Evolutionary conservation across 2,329 filamentous ascomycete species (phyloP).

Genomic region (Fusarium pseudocircinatum): DNA sequence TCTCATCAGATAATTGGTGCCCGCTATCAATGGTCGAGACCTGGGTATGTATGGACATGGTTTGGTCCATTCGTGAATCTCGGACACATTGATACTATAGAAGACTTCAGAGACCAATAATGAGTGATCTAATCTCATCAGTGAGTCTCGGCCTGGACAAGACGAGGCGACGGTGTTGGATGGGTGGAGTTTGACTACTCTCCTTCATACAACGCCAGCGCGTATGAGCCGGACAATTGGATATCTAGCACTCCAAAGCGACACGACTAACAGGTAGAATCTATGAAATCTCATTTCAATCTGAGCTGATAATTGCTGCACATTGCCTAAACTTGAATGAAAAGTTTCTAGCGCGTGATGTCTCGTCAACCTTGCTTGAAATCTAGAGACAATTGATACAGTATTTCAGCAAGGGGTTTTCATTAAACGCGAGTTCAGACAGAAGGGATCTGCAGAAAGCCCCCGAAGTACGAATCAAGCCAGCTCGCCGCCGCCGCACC

Average conservation of each 20-base stretch:
- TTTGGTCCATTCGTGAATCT: background rate
- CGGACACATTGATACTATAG: background rate
- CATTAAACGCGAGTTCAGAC: background rate
- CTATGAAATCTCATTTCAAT: background rate
- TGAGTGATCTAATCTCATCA: background rate
- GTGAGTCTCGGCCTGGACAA: background rate
- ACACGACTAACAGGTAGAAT: too few relatives aligned
- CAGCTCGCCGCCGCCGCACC: conserved; percentile 62
- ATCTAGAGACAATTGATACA: too few relatives aligned
- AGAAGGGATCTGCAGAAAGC: conserved; percentile 61
- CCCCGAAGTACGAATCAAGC: conserved; percentile 63
- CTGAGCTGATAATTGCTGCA: too few relatives aligned
- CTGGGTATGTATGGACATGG: background rate
- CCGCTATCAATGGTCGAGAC: background rate
- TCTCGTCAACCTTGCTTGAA: background rate
- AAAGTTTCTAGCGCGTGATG: accelerated
- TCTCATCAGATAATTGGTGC: background rate
- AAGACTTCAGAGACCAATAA: background rate
- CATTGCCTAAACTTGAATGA: too few relatives aligned
- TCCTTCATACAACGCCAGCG: background rate
- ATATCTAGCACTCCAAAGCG: too few relatives aligned
- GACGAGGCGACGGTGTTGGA: too few relatives aligned
- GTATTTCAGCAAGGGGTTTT: accelerated
- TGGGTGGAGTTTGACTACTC: too few relatives aligned
- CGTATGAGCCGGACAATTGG: background rate